These are phyloP conservation scores for Gymnopilus junonius DNA, from an alignment of 768 basidiomycete genomes.

Conservation along the genomic window DNA sequence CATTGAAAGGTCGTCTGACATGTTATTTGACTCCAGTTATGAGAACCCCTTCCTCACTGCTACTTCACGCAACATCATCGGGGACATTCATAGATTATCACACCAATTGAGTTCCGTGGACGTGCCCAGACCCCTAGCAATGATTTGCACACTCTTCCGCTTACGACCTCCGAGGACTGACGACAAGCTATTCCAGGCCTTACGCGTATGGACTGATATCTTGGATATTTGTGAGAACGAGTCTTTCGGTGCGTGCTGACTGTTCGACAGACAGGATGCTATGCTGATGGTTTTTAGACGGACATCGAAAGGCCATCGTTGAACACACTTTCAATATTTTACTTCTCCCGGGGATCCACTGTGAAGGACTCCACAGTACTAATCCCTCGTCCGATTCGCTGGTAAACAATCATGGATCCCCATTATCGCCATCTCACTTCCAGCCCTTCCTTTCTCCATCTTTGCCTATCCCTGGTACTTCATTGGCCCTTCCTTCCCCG, in stretches of 20 bases:
- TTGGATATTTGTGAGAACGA: conserved; percentile 79
- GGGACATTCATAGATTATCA: conserved; percentile 70
- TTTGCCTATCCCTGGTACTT: conserved; percentile 62
- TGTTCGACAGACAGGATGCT: neutral
- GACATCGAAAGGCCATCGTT: conserved; percentile 72
- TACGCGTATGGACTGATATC: conserved; percentile 77
- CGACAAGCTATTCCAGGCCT: conserved; percentile 60
- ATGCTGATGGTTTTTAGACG: conserved; percentile 49
- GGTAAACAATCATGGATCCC: conserved; percentile 34
- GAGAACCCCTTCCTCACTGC: conserved; percentile 83
- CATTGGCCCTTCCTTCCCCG: conserved; percentile 63
- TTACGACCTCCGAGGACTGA: conserved; percentile 37
- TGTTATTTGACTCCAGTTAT: conserved; percentile 49
- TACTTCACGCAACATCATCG: conserved; percentile 71
- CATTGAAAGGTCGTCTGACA: conserved; percentile 10
- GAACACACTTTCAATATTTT: conserved; percentile 82
- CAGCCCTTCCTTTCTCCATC: conserved; percentile 46
- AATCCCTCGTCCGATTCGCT: conserved; percentile 43
- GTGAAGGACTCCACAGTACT: conserved; percentile 40
- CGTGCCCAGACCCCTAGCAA: conserved; percentile 67
- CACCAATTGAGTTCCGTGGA: conserved; percentile 64
- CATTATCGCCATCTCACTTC: conserved; percentile 31
- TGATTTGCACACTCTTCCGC: conserved; percentile 61
- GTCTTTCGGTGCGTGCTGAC: conserved; percentile 61
- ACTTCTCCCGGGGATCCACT: conserved; percentile 73